Evolutionary conservation across 768 basidiomycete genomes (phyloP).

Genomic region (Floccularia luteovirens): DNA sequence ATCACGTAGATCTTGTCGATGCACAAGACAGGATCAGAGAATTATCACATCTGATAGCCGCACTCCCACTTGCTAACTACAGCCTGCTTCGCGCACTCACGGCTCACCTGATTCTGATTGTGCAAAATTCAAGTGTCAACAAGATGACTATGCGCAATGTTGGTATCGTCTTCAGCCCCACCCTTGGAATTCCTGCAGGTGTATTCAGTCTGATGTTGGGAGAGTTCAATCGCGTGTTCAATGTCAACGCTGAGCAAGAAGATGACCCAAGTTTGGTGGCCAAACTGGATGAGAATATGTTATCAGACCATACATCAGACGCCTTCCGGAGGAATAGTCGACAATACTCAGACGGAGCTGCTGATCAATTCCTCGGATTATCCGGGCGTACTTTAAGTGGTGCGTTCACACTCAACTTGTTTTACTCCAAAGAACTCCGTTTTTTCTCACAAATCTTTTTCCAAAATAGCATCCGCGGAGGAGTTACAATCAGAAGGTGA

Average conservation of each 20-base stretch:
- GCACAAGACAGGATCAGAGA: slow-evolving; percentile 84
- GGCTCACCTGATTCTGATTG: slow-evolving; percentile 91
- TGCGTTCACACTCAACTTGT: slow-evolving; percentile 26
- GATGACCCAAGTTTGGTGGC: slow-evolving; percentile 15
- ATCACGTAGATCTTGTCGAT: slow-evolving; percentile 92
- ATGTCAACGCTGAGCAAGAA: slow-evolving; percentile 50
- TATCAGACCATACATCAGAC: slow-evolving; percentile 24
- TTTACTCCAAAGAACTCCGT: slow-evolving; percentile 9
- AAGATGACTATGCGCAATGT: slow-evolving; percentile 99
- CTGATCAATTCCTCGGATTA: slow-evolving; percentile 76
- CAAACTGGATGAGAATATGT: slow-evolving; percentile 17
- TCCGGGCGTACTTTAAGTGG: slow-evolving; percentile 60
- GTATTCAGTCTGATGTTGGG: slow-evolving; percentile 93
- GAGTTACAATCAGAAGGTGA: slow-evolving; percentile 69
- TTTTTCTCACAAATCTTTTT: slow-evolving; percentile 11
- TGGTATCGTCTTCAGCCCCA: slow-evolving; percentile 97
- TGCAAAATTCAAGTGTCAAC: slow-evolving; percentile 83
- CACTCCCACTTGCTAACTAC: slow-evolving; percentile 89
- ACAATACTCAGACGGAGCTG: slow-evolving; percentile 77
- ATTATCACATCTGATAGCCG: slow-evolving; percentile 77
- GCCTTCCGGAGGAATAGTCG: slow-evolving; percentile 69
- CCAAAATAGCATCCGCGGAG: slow-evolving; percentile 33
- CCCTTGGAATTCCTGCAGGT: slow-evolving; percentile 94
- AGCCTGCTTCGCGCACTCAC: slow-evolving; percentile 89
- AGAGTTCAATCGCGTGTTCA: slow-evolving; percentile 92